These are phyloP conservation scores for Leccinum huronense DNA, from an alignment of 1,284 basidiomycete species.

Conservation along the genomic window DNA sequence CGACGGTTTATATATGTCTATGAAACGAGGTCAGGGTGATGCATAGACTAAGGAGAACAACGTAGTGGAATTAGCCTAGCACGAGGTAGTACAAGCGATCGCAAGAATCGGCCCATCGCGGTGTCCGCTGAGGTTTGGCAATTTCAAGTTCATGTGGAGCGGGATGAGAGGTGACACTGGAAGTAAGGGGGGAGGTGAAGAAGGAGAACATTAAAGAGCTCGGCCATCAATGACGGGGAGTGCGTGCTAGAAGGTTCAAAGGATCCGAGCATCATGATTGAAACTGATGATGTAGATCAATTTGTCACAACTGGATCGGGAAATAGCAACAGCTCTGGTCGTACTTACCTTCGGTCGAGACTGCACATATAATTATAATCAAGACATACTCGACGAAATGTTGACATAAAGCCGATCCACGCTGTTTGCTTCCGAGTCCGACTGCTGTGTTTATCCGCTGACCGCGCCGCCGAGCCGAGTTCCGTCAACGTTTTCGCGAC, in stretches of 20 bases:
- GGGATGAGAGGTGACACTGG: constrained; percentile 10
- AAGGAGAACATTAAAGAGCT: constrained; percentile 11
- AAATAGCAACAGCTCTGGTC: constrained; percentile 6
- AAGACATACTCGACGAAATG: constrained; percentile 14
- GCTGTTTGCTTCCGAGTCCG: not conserved
- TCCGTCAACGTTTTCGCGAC: constrained; percentile 18
- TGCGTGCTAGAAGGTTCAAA: constrained; percentile 14
- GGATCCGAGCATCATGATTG: constrained; percentile 18
- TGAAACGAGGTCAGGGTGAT: constrained; percentile 40
- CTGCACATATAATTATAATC: constrained; percentile 6
- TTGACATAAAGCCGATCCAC: constrained; percentile 33
- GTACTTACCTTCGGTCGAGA: not conserved
- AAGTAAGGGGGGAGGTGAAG: constrained; percentile 5
- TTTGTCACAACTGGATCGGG: constrained; percentile 14
- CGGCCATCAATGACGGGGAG: constrained; percentile 19
- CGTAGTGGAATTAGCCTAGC: constrained; percentile 23
- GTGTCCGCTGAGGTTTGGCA: constrained; percentile 4
- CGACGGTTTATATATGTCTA: constrained; percentile 31
- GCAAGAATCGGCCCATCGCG: constrained; percentile 18
- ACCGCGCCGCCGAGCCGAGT: constrained; percentile 11
- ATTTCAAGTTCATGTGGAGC: constrained; percentile 24
- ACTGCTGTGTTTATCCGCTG: constrained; percentile 10
- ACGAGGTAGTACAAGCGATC: constrained; percentile 33
- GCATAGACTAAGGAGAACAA: constrained; percentile 22
- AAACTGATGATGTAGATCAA: constrained; percentile 25